Conservation (phyloP, 345 rosid genomes). For the Citrus reticulata region DNA sequence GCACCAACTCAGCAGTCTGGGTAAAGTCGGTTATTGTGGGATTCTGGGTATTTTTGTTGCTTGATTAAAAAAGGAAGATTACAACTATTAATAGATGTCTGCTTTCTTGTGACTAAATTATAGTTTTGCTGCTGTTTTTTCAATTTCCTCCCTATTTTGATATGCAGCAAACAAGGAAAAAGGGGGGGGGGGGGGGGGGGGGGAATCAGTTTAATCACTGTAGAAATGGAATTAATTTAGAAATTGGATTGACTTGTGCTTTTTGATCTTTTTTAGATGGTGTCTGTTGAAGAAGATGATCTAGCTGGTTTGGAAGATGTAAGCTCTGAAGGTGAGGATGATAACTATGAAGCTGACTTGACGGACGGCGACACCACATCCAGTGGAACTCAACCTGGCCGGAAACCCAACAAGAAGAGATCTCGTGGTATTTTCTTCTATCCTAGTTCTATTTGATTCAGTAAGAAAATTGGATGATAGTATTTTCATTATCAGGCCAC, state of each 20-base stretch:
- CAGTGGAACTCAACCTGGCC: slow-evolving; percentile 66
- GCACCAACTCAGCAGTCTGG: neutral
- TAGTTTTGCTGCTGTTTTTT: neutral
- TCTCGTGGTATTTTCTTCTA: slow-evolving; percentile 53
- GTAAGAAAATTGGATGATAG: neutral
- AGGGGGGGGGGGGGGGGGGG: too few relatives aligned
- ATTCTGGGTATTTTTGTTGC: neutral
- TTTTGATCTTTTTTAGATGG: slow-evolving; percentile 60
- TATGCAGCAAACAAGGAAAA: neutral
- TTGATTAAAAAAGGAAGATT: neutral
- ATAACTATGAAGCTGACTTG: slow-evolving; percentile 90
- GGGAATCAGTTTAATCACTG: neutral
- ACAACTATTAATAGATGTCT: neutral
- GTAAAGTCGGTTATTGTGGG: too few relatives aligned
- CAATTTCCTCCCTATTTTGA: neutral
- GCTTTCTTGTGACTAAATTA: neutral
- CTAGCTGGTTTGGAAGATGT: slow-evolving; percentile 99
- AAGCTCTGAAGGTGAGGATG: slow-evolving; percentile 95
- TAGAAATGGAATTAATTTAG: neutral
- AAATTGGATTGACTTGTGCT: neutral
- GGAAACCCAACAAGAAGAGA: slow-evolving; percentile 74
- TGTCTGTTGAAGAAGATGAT: slow-evolving; percentile 96
- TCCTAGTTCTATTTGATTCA: neutral
- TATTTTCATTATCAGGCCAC: slow-evolving; percentile 7
- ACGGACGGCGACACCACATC: slow-evolving; percentile 77